Evolutionary conservation across 2,329 filamentous ascomycete species (phyloP), one percentile per base, ranked within the genome.

Genomic region (Dothidotthia symphoricarpi): DNA sequence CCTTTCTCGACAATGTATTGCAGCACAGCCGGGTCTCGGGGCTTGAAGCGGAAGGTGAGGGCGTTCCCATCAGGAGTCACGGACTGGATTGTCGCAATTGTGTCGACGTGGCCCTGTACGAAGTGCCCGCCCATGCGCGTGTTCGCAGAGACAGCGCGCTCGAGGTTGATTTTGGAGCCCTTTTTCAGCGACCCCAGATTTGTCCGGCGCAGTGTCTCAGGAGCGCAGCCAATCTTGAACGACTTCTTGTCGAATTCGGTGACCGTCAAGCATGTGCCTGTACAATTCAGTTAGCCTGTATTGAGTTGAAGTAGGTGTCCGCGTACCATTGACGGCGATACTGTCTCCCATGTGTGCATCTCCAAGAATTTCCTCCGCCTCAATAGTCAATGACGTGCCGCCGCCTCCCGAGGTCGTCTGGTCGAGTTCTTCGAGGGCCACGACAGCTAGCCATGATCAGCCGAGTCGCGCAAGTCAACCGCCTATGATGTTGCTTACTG

Each of bases 121-220:
- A 97, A 95, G 71, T 98, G 93, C 0, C 93, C 93, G 31, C 94
- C 93, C 88, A 98, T 97, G 38, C 93, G 87, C 30, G 91, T 96
- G 57, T 86, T 81, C 4, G 89, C 88, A 13, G 86, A 85, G 36
- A 98, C 90, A 3, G 93, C 91, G 12, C 93, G 83, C 75, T 98
- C 93, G 36, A 98, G 83, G 68, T 98, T 98, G 51, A 97, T 90
- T 15, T 73, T 74, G 44, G 82, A 85, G 28, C 75, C 75, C 44
- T 80, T 64, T 31, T 71, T 69, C 36, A 98, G 76, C 14, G 74
- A 74, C 46, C 90, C 91, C n/a, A 98, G 81, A 71, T 97, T 95
- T 43, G 94, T 98, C 41, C 95, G 82, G 41, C 93, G 89, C 39
- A 98, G 82, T 12, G 93, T 98, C 73, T 98, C 93, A 42, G 93